These are phyloP conservation scores for Penicillium sp. DNA, from an alignment of 2,329 filamentous ascomycete genomes.

Conservation along the genomic window DNA sequence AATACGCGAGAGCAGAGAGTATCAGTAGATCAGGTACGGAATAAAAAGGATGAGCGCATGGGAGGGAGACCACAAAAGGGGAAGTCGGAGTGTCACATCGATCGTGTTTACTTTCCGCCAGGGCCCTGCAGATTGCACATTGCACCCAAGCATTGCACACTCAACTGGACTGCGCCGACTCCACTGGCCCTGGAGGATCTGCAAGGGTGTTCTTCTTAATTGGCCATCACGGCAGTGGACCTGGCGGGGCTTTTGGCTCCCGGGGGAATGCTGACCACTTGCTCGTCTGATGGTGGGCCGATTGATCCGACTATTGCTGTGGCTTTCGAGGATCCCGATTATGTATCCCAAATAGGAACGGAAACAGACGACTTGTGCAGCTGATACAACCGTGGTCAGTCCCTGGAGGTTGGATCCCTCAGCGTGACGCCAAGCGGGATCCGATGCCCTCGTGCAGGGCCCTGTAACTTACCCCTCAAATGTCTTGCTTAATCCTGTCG, in stretches of 20 bases:
- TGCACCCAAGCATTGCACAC: background rate
- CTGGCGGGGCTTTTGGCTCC: background rate
- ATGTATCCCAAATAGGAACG: no score
- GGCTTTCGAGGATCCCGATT: background rate
- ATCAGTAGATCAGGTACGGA: slow-evolving; percentile 6
- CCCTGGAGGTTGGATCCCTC: background rate
- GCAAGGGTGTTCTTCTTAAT: background rate
- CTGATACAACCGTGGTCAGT: background rate
- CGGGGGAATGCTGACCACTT: slow-evolving; percentile 1
- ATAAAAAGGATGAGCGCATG: background rate
- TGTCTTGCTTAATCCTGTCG: background rate
- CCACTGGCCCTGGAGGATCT: slow-evolving; percentile 1
- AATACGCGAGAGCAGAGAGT: slow-evolving; percentile 4
- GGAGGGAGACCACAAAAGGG: slow-evolving; percentile 6
- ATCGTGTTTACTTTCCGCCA: slow-evolving; percentile 8
- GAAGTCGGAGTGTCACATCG: slow-evolving; percentile 8
- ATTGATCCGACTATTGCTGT: background rate
- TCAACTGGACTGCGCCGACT: background rate
- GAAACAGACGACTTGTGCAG: background rate
- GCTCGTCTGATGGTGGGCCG: background rate
- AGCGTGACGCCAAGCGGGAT: background rate
- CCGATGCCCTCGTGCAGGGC: background rate
- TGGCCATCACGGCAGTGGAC: background rate
- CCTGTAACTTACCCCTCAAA: slow-evolving; percentile 3
- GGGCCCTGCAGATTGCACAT: background rate